A percentile compares a stretch with the other conserved stretches of the same genome.
These are phyloP conservation scores for Arthrobotrys conoides DNA, from an alignment of 2,329 filamentous ascomycete species.

Conservation along the genomic window DNA sequence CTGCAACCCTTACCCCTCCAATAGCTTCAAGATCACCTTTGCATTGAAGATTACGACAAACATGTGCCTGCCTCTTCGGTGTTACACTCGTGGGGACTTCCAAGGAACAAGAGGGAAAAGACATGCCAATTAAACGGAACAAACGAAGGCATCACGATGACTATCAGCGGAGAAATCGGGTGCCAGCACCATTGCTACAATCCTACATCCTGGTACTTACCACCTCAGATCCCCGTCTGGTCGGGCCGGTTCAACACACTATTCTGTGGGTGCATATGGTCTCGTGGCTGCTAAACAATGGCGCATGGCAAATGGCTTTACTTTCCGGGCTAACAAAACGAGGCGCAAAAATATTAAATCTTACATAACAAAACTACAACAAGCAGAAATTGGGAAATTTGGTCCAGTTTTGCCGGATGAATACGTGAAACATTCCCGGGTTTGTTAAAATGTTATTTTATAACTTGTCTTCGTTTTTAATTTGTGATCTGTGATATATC, in stretches of 20 bases:
- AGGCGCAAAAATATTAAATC: slow-evolving; percentile 37
- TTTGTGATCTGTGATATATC: slow-evolving; percentile 21
- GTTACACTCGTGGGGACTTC: slow-evolving; percentile 5
- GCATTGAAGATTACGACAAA: slow-evolving; percentile 23
- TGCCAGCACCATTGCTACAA: slow-evolving; percentile 29
- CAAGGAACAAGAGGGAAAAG: not conserved
- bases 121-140: not conserved
- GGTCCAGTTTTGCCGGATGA: slow-evolving; percentile 35
- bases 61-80: slow-evolving; percentile 22
- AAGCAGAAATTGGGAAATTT: slow-evolving; percentile 2
- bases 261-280: not conserved
- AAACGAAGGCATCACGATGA: slow-evolving; percentile 20
- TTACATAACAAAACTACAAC: not conserved
- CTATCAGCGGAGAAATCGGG: slow-evolving; percentile 56
- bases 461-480: not conserved
- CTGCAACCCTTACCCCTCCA: slow-evolving; percentile 20
- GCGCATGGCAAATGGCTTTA: slow-evolving; percentile 32
- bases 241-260: slow-evolving; percentile 46
- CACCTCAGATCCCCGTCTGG: slow-evolving; percentile 51
- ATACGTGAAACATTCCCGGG: slow-evolving; percentile 46
- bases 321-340: slow-evolving; percentile 19
- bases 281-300: slow-evolving; percentile 26
- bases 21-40: slow-evolving; percentile 22
- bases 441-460: not conserved
- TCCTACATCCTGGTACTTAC: slow-evolving; percentile 34